Base-by-base conservation (phyloP, 2,329 filamentous ascomycete genomes). In the Colletotrichum brevisporum region DNA sequence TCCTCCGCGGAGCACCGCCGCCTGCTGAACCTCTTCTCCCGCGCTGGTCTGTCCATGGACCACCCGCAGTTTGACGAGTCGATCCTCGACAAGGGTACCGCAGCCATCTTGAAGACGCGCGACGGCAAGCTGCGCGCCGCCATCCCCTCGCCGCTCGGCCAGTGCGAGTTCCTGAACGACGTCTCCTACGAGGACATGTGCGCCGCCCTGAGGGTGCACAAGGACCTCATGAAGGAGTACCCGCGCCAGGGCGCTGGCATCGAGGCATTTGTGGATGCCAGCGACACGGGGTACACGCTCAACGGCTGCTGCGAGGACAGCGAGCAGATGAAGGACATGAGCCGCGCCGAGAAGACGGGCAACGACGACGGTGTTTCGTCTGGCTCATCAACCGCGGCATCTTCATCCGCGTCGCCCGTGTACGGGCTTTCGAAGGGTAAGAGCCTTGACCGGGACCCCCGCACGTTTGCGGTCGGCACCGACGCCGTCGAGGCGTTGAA, bases 11-110 rank as follows among this genome's bases (percentile, higher is more conserved):
- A 93, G 72, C 89, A 92, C 76, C 83, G 79, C 27, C 85, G 90
- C 18, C 79, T 93, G 1, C 80, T 93, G n/a, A 86, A 84, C 62
- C 83, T 93, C 5, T 93, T 93, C 79, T 92, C 90, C 0, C 85
- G 90, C 52, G 90, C 90, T 6, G 91, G 91, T 21, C 84, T 93
- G 0, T 90, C 90, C 21, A 92, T 93, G 84, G 91, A 93, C 69
- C 91, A 93, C 74, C 83, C 86, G 6, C 83, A 90, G 45, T 93
- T 93, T 75, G 86, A 92, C 73, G 89, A 90, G 62, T 83, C 87
- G 0, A 84, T 92, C 27, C 85, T 93, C 10, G 88, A 90, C 59
- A 88, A 88, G 74, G 91, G 85, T 2, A 93, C 91, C 1, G 82
- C 87, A 15, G 91, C 91, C 13, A 93, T 93, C 71, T 81, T 93